Evolutionary conservation across 1,284 basidiomycete species (phyloP).

Genomic region (Lentinula novae-zelandiae): DNA sequence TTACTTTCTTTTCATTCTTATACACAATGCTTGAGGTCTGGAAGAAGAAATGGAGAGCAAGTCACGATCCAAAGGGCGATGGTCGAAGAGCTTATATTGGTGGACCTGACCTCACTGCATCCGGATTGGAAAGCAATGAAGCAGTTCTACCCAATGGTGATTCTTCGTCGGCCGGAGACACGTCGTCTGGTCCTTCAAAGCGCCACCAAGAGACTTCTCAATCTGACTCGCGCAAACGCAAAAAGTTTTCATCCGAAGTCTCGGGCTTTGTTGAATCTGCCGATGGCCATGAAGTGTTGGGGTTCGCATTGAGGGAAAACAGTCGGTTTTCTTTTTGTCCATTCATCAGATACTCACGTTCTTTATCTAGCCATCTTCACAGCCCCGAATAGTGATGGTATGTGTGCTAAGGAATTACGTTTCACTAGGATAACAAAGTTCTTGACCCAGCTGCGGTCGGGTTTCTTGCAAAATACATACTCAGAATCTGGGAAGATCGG

Average conservation of each 20-base stretch:
- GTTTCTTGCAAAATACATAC: constrained; percentile 6
- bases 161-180: constrained; percentile 12
- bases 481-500: background rate
- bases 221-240: background rate
- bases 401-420: background rate
- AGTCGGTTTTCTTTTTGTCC: constrained; percentile 21
- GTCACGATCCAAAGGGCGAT: constrained; percentile 22
- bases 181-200: background rate
- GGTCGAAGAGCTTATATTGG: constrained; percentile 26
- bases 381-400: constrained; percentile 27
- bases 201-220: background rate
- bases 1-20: background rate
- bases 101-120: constrained; percentile 27
- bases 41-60: constrained; percentile 40
- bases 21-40: constrained; percentile 48
- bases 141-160: constrained; percentile 27
- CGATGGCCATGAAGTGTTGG: constrained; percentile 21
- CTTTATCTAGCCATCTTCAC: constrained; percentile 27
- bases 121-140: constrained; percentile 25
- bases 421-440: background rate
- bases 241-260: background rate
- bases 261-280: constrained; percentile 19
- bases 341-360: background rate
- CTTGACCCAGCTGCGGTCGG: constrained; percentile 16
- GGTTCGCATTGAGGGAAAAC: constrained; percentile 28